phyloP scores from a whole-genome alignment of 1,284 basidiomycete species.

The Ustilago trichophora region DNA sequence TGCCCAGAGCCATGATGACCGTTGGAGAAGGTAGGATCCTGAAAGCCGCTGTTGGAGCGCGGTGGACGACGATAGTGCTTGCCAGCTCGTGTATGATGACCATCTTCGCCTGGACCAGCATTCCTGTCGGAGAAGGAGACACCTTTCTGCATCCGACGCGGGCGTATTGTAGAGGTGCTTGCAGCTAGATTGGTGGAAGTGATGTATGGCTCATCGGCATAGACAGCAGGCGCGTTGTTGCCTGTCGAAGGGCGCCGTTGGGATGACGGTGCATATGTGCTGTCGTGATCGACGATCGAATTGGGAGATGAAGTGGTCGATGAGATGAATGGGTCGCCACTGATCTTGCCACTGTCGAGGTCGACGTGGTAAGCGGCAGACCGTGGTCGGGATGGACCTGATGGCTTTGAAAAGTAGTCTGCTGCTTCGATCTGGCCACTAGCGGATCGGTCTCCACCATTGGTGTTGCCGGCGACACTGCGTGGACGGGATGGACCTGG shows the following conservation, averaged over 20 bases:
- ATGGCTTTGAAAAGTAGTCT: slow-evolving; percentile 32
- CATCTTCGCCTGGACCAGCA: slow-evolving; percentile 40
- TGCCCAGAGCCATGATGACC: slow-evolving; percentile 4
- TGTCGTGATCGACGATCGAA: slow-evolving; percentile 15
- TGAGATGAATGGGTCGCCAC: slow-evolving; percentile 26
- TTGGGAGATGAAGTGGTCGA: slow-evolving; percentile 13
- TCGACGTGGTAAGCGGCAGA: slow-evolving; percentile 32
- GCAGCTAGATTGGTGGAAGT: slow-evolving; percentile 6
- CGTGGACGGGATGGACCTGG: slow-evolving; percentile 32
- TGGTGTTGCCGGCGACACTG: slow-evolving; percentile 13
- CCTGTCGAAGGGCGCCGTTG: background rate
- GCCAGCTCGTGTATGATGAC: slow-evolving; percentile 11
- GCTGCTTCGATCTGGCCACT: slow-evolving; percentile 8
- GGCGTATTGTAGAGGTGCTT: slow-evolving; percentile 24
- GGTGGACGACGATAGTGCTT: slow-evolving; percentile 29
- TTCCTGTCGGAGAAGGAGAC: slow-evolving; percentile 46
- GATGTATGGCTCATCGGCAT: slow-evolving; percentile 19
- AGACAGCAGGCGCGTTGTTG: background rate
- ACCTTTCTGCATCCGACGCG: slow-evolving; percentile 31
- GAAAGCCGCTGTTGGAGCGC: slow-evolving; percentile 39
- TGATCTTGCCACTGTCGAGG: slow-evolving; percentile 34
- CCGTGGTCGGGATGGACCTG: slow-evolving; percentile 7
- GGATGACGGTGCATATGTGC: background rate
- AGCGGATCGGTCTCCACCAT: background rate
- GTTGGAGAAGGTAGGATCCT: slow-evolving; percentile 11